These are phyloP conservation scores for Rosa persica DNA, from an alignment of 306 rosid genomes.

Conservation along the genomic window DNA sequence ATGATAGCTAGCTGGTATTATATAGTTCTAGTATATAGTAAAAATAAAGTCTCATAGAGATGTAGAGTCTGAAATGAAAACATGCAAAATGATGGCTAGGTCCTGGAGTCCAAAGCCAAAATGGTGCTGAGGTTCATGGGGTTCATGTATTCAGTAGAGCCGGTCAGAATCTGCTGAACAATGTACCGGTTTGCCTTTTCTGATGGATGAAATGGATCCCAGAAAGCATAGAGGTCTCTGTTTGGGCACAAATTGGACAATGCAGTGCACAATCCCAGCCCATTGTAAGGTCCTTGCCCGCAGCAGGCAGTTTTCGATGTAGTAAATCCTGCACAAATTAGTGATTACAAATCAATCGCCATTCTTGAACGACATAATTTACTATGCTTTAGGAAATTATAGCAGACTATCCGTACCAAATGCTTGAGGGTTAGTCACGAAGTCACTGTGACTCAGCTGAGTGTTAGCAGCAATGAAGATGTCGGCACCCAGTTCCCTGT, in stretches of 20 bases:
- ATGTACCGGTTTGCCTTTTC: slow-evolving; percentile 50
- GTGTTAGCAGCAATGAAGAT: slow-evolving; percentile 64
- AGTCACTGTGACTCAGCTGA: slow-evolving; percentile 35
- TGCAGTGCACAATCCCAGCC: slow-evolving; percentile 59
- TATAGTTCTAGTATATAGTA: background rate
- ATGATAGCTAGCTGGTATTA: background rate
- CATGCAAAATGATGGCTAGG: background rate
- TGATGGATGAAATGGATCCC: slow-evolving; percentile 84
- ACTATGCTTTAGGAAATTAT: no score
- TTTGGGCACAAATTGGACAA: slow-evolving; percentile 62
- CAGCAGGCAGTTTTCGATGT: slow-evolving; percentile 77
- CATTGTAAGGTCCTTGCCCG: slow-evolving; percentile 85
- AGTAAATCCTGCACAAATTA: slow-evolving; percentile 46
- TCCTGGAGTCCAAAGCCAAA: slow-evolving; percentile 56
- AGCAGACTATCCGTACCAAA: slow-evolving; percentile 42
- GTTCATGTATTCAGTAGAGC: slow-evolving; percentile 57
- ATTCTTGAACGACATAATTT: background rate
- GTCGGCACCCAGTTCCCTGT: slow-evolving; percentile 47
- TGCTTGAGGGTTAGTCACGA: slow-evolving; percentile 41
- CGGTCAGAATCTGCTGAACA: slow-evolving; percentile 38
- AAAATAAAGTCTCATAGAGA: background rate
- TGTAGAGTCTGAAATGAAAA: background rate
- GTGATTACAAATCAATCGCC: background rate
- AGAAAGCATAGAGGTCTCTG: slow-evolving; percentile 61
- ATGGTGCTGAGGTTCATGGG: slow-evolving; percentile 89